Evolutionary conservation across 2,329 filamentous ascomycete genomes (phyloP).

Genomic region (Ophioceras dolichostomum): DNA sequence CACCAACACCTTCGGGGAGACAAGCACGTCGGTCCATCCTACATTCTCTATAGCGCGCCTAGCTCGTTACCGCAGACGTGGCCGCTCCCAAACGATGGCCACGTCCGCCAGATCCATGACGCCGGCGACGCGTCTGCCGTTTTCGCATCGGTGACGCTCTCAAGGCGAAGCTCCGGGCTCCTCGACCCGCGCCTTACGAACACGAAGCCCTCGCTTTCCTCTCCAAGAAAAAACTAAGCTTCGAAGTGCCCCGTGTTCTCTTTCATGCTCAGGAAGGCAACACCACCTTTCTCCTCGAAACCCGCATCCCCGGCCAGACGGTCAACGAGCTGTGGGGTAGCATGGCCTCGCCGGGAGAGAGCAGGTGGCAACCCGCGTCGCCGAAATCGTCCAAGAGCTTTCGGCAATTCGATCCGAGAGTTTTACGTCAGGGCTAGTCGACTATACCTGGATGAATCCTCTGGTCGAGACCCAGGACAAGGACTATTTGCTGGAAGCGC

Average conservation of each 20-base stretch:
- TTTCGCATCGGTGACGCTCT: neutral
- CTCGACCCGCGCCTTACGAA: neutral
- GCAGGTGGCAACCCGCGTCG: slow-evolving; percentile 2
- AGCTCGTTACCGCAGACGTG: slow-evolving; percentile 1
- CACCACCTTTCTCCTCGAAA: neutral
- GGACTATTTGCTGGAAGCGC: neutral
- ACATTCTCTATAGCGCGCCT: slow-evolving; percentile 5
- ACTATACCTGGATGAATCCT: slow-evolving; percentile 7
- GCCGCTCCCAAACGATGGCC: slow-evolving; percentile 4
- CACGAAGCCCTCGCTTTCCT: slow-evolving; percentile 1
- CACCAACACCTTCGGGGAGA: slow-evolving; percentile 5
- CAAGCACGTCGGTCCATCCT: slow-evolving; percentile 4
- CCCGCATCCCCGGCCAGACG: slow-evolving; percentile 4
- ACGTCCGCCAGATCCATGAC: slow-evolving; percentile 3
- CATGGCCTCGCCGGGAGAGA: slow-evolving; percentile 3
- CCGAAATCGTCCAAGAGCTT: slow-evolving; percentile 3
- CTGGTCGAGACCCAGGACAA: slow-evolving; percentile 1
- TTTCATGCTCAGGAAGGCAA: neutral
- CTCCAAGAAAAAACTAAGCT: neutral
- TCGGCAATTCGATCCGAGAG: slow-evolving; percentile 1
- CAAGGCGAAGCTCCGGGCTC: neutral
- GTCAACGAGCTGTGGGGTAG: slow-evolving; percentile 8
- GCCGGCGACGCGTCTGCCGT: neutral
- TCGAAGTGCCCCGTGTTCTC: neutral
- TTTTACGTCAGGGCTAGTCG: neutral